These are phyloP conservation scores for Arabidopsis arenosa DNA, from an alignment of 345 rosid genomes.

Conservation along the genomic window DNA sequence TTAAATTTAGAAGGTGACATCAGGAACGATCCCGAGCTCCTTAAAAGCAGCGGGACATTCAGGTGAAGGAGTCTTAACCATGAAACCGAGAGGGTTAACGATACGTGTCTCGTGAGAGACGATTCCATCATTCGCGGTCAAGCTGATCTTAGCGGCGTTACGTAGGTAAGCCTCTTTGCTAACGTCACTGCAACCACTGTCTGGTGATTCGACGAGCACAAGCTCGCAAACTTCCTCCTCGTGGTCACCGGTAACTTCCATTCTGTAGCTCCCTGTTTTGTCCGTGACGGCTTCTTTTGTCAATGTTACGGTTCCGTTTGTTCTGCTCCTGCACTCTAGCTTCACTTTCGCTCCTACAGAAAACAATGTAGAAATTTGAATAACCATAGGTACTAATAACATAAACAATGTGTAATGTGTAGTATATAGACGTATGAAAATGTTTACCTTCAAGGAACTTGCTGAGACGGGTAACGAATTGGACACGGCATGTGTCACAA, in stretches of 20 bases:
- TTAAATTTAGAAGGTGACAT: constrained; percentile 33
- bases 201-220: constrained; percentile 47
- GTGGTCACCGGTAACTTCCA: constrained; percentile 60
- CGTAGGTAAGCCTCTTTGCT: constrained; percentile 41
- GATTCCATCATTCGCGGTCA: constrained; percentile 58
- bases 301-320: constrained; percentile 45
- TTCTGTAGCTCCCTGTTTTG: constrained; percentile 49
- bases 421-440: background rate
- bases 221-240: constrained; percentile 71
- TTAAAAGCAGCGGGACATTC: constrained; percentile 55
- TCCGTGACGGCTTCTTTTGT: constrained; percentile 51
- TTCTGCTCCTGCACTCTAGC: constrained; percentile 59
- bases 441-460: constrained; percentile 49
- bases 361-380: background rate
- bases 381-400: background rate
- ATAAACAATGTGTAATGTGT: background rate
- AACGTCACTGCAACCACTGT: constrained; percentile 52
- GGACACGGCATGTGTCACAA: constrained; percentile 68
- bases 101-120: constrained; percentile 46
- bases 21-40: constrained; percentile 58
- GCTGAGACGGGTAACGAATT: constrained; percentile 60
- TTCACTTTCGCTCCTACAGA: constrained; percentile 56
- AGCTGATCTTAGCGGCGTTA: constrained; percentile 54
- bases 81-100: constrained; percentile 69
- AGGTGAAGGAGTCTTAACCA: constrained; percentile 51